phyloP scores from a whole-genome alignment of 139 green algal genomes.

The Axilococcus clingmanii region DNA sequence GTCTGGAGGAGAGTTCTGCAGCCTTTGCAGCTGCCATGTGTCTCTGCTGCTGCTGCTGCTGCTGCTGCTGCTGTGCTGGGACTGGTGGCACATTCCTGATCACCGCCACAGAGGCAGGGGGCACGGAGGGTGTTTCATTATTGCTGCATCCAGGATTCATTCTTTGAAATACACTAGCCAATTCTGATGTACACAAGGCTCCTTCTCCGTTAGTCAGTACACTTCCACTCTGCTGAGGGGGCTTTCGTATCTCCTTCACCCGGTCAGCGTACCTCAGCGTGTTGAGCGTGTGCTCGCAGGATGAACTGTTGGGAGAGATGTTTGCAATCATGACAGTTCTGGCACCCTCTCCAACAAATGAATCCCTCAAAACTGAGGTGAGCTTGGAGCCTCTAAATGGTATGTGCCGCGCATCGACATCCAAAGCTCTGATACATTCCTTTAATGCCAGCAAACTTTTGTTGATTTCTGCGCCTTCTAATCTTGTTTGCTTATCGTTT shows the following conservation, averaged over 20 bases:
- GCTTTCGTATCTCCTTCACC: slow-evolving; percentile 65
- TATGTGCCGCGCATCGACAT: slow-evolving; percentile 81
- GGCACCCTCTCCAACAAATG: slow-evolving; percentile 52
- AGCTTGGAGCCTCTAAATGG: slow-evolving; percentile 93
- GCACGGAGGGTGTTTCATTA: too few relatives aligned
- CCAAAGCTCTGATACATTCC: slow-evolving; percentile 89
- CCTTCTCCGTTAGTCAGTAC: too few relatives aligned
- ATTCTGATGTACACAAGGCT: too few relatives aligned
- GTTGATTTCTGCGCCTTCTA: slow-evolving; percentile 98
- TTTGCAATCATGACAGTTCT: slow-evolving; percentile 98
- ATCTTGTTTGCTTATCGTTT: slow-evolving; percentile 78
- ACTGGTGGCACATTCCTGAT: too few relatives aligned
- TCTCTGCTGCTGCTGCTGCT: slow-evolving; percentile 1
- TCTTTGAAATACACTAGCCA: too few relatives aligned
- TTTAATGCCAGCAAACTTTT: slow-evolving; percentile 94
- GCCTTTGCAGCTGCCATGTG: not conserved
- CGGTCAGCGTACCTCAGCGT: slow-evolving; percentile 95
- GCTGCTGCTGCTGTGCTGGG: too few relatives aligned
- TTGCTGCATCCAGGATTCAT: too few relatives aligned
- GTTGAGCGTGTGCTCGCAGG: slow-evolving; percentile 97
- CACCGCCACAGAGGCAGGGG: not conserved
- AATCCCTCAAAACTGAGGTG: slow-evolving; percentile 60
- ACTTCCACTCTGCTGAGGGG: too few relatives aligned
- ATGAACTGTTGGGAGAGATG: slow-evolving; percentile 74
- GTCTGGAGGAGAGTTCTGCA: not conserved